Base-by-base conservation (phyloP, 768 basidiomycete species). In the Chiua virens region DNA sequence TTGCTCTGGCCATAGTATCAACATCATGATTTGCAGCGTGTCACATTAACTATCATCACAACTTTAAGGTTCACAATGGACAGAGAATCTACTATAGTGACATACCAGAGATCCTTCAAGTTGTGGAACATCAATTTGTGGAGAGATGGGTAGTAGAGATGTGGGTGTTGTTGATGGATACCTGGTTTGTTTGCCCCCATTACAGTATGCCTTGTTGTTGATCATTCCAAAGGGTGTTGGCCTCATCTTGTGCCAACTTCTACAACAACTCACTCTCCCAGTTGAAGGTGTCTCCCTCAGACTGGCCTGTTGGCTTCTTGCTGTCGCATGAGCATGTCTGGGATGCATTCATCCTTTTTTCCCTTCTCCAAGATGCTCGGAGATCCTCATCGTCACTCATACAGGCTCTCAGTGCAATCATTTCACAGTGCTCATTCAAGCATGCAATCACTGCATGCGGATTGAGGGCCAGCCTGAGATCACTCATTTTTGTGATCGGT, bases 81-180 rank as follows among this genome's bases (percentile, higher is more conserved):
- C 13, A 42, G 2, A 28, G 5, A 2, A 42, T 3, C 0, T 53
- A 53, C 47, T 53, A 53, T 28, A 47, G 37, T 3, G 37, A 37
- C 1, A 21, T 49, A 4, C 42, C 42, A 2, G 34, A 47, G 4
- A 15, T 48, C 4, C 22, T 53, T 5, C 52, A 53, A 22, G 28
- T 53, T 7, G 17, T 40, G 1, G 40, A 50, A 11, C 53, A 54
- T 32, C 53, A 54, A 11, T 51, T 54, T 22, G 36, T 46, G 0
- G 40, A 54, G 9, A 10, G n/a, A 0, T 43, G 23, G 10, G 53
- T 54, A 0, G 20, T 54, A 11, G 40, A 46, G 7, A 35, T 54
- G 28, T 53, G 37, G 47, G 1, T 53, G 3, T 2, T 10, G 0
- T 23, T 54, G 14, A 54, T 54, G 49, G 40, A 54, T 21, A 8